phyloP scores from a whole-genome alignment of 305 asterid genomes.

The Fraxinus paxiana region DNA sequence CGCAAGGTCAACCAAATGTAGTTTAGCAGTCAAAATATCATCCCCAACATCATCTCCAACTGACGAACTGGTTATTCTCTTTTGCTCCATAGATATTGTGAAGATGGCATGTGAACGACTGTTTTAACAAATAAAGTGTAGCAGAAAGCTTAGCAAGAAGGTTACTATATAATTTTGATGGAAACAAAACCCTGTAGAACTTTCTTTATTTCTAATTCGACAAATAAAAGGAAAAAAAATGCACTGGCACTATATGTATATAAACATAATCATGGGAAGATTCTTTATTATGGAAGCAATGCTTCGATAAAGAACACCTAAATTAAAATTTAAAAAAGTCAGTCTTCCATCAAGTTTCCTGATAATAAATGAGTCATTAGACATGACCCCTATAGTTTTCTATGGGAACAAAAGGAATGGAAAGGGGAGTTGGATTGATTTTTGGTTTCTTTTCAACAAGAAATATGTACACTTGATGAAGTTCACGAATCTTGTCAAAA shows the following conservation, averaged over 20 bases:
- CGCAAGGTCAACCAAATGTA: conserved; percentile 93
- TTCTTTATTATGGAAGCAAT: not conserved
- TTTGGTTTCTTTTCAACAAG: not conserved
- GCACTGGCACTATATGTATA: not conserved
- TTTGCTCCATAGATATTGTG: conserved; percentile 89
- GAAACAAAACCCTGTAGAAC: not conserved
- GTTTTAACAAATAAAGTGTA: conserved; percentile 13
- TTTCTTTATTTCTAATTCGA: not conserved
- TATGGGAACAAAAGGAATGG: not conserved
- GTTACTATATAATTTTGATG: not conserved
- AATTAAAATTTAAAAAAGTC: not conserved
- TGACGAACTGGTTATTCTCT: conserved; percentile 40
- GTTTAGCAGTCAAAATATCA: conserved; percentile 80
- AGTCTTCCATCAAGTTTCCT: not conserved
- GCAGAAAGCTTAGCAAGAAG: conserved; percentile 14
- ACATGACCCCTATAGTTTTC: not conserved
- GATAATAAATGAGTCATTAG: not conserved
- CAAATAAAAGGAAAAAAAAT: not conserved
- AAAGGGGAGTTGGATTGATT: not conserved
- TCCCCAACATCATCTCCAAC: conserved; percentile 61
- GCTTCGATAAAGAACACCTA: not conserved
- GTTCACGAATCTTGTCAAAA: not conserved
- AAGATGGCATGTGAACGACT: conserved; percentile 99
- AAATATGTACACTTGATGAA: not conserved
- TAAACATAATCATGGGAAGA: not conserved